Base-by-base conservation (phyloP, 192 early-diverging fungal genomes). In the Linnemannia hyalina region DNA sequence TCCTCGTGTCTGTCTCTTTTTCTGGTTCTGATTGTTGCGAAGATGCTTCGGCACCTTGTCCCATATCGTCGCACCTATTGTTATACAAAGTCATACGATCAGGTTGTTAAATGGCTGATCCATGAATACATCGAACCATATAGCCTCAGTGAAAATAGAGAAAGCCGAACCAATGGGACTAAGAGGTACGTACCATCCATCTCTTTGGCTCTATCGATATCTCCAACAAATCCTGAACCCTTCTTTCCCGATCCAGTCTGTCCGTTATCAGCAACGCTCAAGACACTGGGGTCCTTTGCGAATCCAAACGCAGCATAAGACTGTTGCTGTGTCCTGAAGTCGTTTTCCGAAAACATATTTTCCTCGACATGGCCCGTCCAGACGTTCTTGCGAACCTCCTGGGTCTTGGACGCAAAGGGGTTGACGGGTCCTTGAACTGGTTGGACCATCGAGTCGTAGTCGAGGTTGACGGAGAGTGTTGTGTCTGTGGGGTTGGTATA, bases 271-370 rank as follows among this genome's bases (percentile, higher is more conserved):
- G 82, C 77, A 8, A 88, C 81, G 0, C 79, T 78, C 38, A 89
- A 71, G 4, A 90, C 69, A 18, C 92, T 93, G 23, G 98, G 98
- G 85, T 99, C 95, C 23, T 93, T 88, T 16, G 97, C 95, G 76
- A 93, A 95, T 5, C 97, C 97, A 78, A 91, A 94, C 10, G 94
- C 94, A 47, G 94, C 87, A 80, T 95, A 98, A 11, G 96, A 95
- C 65, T 97, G 94, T 79, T 97, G 93, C 89, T 98, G 95, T 47
- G 93, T 92, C 38, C 95, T 90, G 72, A 99, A 99, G 78, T 93
- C 89, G 72, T 81, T 73, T 73, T 96, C 94, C 10, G 91, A 91
- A 80, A 96, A 93, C 36, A 90, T 90, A 76, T 95, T 92, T 74
- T 93, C 90, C 81, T 98, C 95, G 15, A 97, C 93, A 81, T 94